These are phyloP conservation scores for Misopates orontium DNA, from an alignment of 257 asterid genomes.

Conservation along the genomic window DNA sequence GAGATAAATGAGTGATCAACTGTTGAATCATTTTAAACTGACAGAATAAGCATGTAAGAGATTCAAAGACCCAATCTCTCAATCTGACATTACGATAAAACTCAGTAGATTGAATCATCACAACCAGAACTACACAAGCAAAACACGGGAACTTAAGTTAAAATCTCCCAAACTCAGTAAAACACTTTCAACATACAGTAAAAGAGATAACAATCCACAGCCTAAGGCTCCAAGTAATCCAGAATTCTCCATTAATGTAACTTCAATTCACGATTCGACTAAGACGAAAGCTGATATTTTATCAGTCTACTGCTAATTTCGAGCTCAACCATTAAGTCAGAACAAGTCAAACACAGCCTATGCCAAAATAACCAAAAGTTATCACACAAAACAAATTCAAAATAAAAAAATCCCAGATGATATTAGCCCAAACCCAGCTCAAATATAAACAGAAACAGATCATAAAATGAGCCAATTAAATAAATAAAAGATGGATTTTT, in stretches of 20 bases:
- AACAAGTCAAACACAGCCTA: conserved; percentile 24
- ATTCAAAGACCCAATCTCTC: background rate
- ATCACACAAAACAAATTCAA: conserved; percentile 13
- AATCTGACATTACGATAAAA: background rate
- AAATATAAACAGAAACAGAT: background rate
- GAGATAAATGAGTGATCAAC: conserved; percentile 18
- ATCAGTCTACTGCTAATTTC: conserved; percentile 6
- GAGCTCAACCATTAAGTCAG: conserved; percentile 26
- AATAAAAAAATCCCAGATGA: background rate
- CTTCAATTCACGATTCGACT: conserved; percentile 26
- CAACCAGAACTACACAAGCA: conserved; percentile 16
- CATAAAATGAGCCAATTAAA: too few species aligned
- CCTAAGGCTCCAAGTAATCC: too few species aligned
- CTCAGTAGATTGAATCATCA: background rate
- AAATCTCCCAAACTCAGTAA: too few species aligned
- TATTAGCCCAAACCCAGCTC: too few species aligned
- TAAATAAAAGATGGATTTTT: background rate
- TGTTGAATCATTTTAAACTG: background rate
- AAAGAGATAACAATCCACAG: too few species aligned
- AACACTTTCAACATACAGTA: too few species aligned
- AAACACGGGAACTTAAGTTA: too few species aligned
- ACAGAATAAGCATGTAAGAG: background rate
- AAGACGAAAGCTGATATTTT: conserved; percentile 15
- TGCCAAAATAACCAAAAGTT: background rate
- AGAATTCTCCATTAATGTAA: background rate